These are phyloP conservation scores for Salix koriyanagi DNA, from an alignment of 345 rosid genomes.

Conservation along the genomic window DNA sequence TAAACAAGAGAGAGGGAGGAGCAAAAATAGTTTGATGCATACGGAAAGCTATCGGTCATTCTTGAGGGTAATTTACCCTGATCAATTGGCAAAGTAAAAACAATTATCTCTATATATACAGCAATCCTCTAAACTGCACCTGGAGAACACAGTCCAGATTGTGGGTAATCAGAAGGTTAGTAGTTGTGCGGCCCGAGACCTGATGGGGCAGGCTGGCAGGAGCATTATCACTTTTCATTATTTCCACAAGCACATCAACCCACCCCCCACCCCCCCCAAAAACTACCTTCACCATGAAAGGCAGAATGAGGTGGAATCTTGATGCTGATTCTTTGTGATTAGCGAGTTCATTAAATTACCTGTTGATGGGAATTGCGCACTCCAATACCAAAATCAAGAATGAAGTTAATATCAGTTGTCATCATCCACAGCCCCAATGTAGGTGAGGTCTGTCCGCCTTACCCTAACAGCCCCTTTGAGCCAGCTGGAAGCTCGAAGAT, in stretches of 20 bases:
- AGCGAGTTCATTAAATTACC: constrained; percentile 21
- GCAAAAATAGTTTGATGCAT: constrained; percentile 24
- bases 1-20: not conserved
- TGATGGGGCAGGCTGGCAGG: constrained; percentile 1
- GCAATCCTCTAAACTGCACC: constrained; percentile 43
- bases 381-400: constrained; percentile 31
- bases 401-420: constrained; percentile 59
- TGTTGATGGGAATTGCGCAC: constrained; percentile 24
- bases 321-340: constrained; percentile 15
- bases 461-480: constrained; percentile 92
- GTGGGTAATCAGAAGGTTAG: constrained; percentile 34
- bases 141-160: constrained; percentile 27
- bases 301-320: constrained; percentile 14
- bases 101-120: constrained; percentile 57
- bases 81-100: constrained; percentile 40
- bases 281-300: constrained; percentile 18
- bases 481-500: constrained; percentile 86
- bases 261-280: not conserved
- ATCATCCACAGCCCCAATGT: constrained; percentile 84
- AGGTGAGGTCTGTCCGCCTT: constrained; percentile 77
- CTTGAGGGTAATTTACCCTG: constrained; percentile 34
- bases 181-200: constrained; percentile 18
- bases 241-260: not conserved
- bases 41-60: constrained; percentile 34
- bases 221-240: constrained; percentile 10